Conservation (phyloP, 768 basidiomycete species). For the Leccinum ochraceum region DNA sequence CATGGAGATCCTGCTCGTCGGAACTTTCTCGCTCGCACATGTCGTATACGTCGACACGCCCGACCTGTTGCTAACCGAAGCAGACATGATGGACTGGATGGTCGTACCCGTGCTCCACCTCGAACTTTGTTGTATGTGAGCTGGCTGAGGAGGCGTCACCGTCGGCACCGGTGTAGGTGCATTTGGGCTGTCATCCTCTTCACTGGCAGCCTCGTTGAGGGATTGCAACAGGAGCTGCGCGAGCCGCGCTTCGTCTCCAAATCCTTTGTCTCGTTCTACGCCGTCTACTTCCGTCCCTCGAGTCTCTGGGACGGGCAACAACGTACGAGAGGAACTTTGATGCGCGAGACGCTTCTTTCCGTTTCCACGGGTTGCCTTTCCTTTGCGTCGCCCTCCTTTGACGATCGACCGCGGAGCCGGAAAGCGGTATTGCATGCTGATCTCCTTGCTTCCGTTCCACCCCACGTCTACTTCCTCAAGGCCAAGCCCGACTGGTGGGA, state of each 20-base stretch:
- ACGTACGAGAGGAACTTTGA: constrained; percentile 29
- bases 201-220: constrained; percentile 16
- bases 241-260: constrained; percentile 32
- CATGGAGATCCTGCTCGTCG: constrained; percentile 26
- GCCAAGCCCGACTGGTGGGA: constrained; percentile 29
- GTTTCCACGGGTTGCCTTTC: constrained; percentile 15
- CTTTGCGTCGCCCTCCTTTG: constrained; percentile 25
- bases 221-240: constrained; percentile 35
- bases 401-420: constrained; percentile 33
- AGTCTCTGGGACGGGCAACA: constrained; percentile 25
- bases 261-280: constrained; percentile 17
- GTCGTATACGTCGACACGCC: constrained; percentile 31
- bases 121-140: constrained; percentile 24
- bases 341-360: constrained; percentile 26
- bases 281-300: constrained; percentile 21
- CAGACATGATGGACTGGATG: constrained; percentile 26
- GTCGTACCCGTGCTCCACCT: constrained; percentile 37
- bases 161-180: constrained; percentile 6
- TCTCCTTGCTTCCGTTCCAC: constrained; percentile 26
- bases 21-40: constrained; percentile 28
- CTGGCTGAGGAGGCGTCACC: constrained; percentile 17
- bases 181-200: constrained; percentile 5
- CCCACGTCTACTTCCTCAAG: constrained; percentile 31
- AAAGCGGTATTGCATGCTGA: constrained; percentile 33
- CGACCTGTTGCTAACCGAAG: constrained; percentile 28